Evolutionary conservation across 164 flowering plant genomes (phyloP), one percentile per base, ranked within the genome.

Genomic region (Aristolochia contorta): DNA sequence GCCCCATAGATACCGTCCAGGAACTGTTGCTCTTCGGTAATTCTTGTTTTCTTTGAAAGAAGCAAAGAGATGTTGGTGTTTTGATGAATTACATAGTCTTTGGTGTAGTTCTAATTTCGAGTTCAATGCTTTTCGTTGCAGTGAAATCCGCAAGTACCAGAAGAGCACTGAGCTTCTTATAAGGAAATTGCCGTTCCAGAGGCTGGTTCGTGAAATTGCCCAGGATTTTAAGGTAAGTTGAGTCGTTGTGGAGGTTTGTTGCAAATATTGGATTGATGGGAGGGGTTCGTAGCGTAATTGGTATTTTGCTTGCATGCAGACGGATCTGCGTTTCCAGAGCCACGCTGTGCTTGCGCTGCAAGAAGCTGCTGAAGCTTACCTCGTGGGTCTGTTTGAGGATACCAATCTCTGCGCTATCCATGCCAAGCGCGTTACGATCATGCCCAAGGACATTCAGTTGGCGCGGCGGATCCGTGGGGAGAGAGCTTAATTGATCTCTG

Each of bases 121-220:
- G 9, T 8, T 3, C 24, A 9, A 24, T 24, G 4, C 8, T 24
- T 24, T 22, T 12, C 56, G 16, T 56, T 56, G 22, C 59, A 63
- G 62, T 61, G 63, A 66, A 55, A 66, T 66, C 21, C 60, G 74
- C 12, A 65, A 66, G 47, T 71, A 66, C 48, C 74, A 71, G 60
- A 71, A 71, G 64, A 71, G 70, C 60, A 66, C 74, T 0, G 70
- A 71, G 49, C 67, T 71, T 19, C 45, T 71, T 32, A 71, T 71
- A 18, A 66, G 67, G 63, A 71, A 71, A 24, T 60, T 66, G 20
- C 70, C 70, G 2, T 71, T 71, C 64, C 74, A 71, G 67, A 66
- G 74, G 67, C 64, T 71, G 20, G 74, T 71, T 54, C 66, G 70
- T 58, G 74, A 71, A 62, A 71, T 71, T 58, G 70, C 74, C 0